Evolutionary conservation across 306 rosid genomes (phyloP).

Genomic region (Ziziphus jujuba): DNA sequence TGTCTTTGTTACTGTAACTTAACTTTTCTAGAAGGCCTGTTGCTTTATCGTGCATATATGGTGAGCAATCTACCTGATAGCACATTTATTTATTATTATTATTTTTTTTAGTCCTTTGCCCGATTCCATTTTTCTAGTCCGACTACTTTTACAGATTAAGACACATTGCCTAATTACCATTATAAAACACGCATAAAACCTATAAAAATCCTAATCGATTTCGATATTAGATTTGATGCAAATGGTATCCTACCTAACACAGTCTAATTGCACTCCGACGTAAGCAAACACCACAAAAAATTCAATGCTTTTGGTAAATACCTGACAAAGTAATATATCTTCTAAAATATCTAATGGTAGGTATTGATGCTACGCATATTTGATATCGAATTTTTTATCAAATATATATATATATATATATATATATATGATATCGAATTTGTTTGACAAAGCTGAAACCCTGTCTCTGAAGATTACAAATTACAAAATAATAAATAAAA

Average conservation of each 20-base stretch:
- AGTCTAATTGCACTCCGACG: conserved; percentile 7
- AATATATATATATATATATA: no score
- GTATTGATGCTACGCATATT: conserved; percentile 5
- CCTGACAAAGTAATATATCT: background rate
- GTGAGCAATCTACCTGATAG: no score
- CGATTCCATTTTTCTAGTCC: no score
- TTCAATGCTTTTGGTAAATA: background rate
- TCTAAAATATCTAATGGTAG: background rate
- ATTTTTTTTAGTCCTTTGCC: no score
- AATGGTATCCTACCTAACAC: conserved; percentile 17
- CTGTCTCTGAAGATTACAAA: background rate
- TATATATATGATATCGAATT: conserved; percentile 12
- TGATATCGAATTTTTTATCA: no score
- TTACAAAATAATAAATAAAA: background rate
- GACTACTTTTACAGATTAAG: background rate
- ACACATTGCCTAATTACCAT: background rate
- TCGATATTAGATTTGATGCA: conserved; percentile 7
- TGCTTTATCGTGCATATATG: no score
- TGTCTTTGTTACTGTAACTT: no score
- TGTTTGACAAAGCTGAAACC: conserved; percentile 12
- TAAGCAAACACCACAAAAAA: conserved; percentile 8
- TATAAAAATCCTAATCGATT: background rate
- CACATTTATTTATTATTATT: no score
- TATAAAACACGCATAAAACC: background rate
- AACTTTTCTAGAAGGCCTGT: no score